A percentile compares a stretch with the other conserved stretches of the same genome.
Evolutionary conservation across 2,329 filamentous ascomycete species (phyloP).

Genomic region (Trichoderma endophyticum): DNA sequence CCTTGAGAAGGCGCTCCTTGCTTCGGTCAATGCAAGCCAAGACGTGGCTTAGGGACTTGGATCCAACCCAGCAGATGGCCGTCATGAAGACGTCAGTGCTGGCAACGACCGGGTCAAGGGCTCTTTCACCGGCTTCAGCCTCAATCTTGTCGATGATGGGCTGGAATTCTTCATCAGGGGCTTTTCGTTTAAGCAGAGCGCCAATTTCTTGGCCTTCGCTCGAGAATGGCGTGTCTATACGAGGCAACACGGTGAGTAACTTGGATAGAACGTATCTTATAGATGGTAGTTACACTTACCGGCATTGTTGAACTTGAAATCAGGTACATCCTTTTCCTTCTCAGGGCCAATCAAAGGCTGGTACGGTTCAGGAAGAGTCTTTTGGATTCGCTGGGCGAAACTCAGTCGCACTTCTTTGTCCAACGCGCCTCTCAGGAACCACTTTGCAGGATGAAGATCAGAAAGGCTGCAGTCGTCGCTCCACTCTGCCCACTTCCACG

Average conservation of each 20-base stretch:
- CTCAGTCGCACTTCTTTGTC: constrained; percentile 97
- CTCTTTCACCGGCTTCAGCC: constrained; percentile 66
- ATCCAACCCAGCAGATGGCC: constrained; percentile 86
- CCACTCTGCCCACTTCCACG: constrained; percentile 99
- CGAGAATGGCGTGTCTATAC: constrained; percentile 73
- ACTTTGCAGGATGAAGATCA: constrained; percentile 79
- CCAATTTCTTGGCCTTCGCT: constrained; percentile 81
- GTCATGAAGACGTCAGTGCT: constrained; percentile 94
- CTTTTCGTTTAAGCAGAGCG: constrained; percentile 76
- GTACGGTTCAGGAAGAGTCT: constrained; percentile 83
- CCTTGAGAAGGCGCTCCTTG: constrained; percentile 80
- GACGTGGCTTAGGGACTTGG: constrained; percentile 93
- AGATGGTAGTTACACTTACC: no score
- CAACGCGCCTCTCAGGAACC: constrained; percentile 84
- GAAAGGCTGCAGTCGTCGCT: constrained; percentile 77
- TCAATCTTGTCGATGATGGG: constrained; percentile 77
- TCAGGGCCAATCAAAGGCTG: constrained; percentile 75
- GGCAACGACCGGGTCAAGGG: constrained; percentile 75
- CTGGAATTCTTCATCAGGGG: constrained; percentile 81
- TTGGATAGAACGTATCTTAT: neutral
- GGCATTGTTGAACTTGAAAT: constrained; percentile 83
- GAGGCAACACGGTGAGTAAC: constrained; percentile 3
- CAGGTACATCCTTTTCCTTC: constrained; percentile 92
- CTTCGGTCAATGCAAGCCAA: constrained; percentile 93
- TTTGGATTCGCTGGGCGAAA: constrained; percentile 93